Base-by-base conservation (phyloP, 2,329 filamentous ascomycete genomes). In the Dothidotthia symphoricarpi region DNA sequence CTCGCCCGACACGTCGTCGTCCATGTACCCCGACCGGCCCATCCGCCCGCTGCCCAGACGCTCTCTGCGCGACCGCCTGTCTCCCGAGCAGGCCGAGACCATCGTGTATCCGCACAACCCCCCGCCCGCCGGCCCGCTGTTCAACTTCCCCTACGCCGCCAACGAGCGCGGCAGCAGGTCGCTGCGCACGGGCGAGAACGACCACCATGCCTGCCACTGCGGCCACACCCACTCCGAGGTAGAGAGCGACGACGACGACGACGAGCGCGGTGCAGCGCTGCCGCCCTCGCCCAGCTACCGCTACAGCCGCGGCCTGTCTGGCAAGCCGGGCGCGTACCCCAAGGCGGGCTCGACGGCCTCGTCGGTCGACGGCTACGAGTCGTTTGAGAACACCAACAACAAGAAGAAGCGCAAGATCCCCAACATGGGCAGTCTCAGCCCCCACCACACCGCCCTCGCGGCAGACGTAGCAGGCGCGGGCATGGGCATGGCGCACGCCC, bases 361-460 rank as follows among this genome's bases (percentile, higher is more conserved):
- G 10, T 82, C 83, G 16, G 76, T 80, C 9, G 91, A 97, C 64
- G 89, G 90, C 11, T 97, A 97, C 65, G 93, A 98, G 66, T 93
- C 88, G 6, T 95, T 96, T 57, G 93, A 98, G 68, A 97, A 97
- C 59, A 95, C 88, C 24, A 97, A 95, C 67, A 98, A 98, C 65
- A 98, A 98, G 70, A 98, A 97, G 74, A 97, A 98, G 69, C 81
- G 93, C 53, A 98, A 98, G 70, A 97, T 98, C 25, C 93, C 93
- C 0, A 89, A 89, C 0, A 88, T 88, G 8, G 86, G 87, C 13
- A 86, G 87, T 55, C 75, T 82, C 11, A 78, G 71, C 37, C 69
- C 74, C 46, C 78, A 81, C 58, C 74, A 81, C 48, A 50, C 55
- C 25, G 71, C 73, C 39, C 67, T 86, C 34, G 81, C 80, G 12